Evolutionary conservation across 176 grass and related monocot species (phyloP).

Genomic region (Miscanthus lutarioriparius): DNA sequence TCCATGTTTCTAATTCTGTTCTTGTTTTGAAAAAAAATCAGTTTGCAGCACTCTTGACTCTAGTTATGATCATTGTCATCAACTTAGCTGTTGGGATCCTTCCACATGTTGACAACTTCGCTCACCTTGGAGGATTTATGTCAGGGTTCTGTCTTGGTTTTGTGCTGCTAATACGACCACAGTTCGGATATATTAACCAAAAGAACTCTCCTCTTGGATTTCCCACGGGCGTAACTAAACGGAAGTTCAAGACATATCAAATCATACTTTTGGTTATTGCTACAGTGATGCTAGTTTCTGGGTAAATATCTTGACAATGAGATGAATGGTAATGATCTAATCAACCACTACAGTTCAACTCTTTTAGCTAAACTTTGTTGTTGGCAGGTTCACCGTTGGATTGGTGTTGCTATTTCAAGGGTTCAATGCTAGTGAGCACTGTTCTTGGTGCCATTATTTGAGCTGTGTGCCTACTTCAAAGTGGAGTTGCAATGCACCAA

Average conservation of each 20-base stretch:
- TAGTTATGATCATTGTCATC: conserved; percentile 71
- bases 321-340: conserved; percentile 16
- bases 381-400: conserved; percentile 71
- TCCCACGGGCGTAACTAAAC: conserved; percentile 49
- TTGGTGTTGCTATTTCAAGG: conserved; percentile 61
- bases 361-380: conserved; percentile 45
- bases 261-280: conserved; percentile 65
- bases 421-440: conserved; percentile 63
- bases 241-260: conserved; percentile 85
- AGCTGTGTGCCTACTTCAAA: conserved; percentile 87
- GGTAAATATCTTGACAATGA: conserved; percentile 47
- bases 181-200: conserved; percentile 75
- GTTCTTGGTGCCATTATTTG: conserved; percentile 91
- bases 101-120: conserved; percentile 93
- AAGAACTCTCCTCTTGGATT: conserved; percentile 72
- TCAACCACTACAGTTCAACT: conserved; percentile 1
- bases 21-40: conserved; percentile 40
- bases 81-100: conserved; percentile 88
- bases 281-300: conserved; percentile 45
- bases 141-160: conserved; percentile 94
- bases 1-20: conserved; percentile 31
- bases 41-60: conserved; percentile 71
- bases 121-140: conserved; percentile 89
- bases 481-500: conserved; percentile 68
- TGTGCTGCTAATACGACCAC: conserved; percentile 79